These are phyloP conservation scores for Acanthamoeba triangularis DNA, from an alignment of 208 protist genomes.

Conservation along the genomic window DNA sequence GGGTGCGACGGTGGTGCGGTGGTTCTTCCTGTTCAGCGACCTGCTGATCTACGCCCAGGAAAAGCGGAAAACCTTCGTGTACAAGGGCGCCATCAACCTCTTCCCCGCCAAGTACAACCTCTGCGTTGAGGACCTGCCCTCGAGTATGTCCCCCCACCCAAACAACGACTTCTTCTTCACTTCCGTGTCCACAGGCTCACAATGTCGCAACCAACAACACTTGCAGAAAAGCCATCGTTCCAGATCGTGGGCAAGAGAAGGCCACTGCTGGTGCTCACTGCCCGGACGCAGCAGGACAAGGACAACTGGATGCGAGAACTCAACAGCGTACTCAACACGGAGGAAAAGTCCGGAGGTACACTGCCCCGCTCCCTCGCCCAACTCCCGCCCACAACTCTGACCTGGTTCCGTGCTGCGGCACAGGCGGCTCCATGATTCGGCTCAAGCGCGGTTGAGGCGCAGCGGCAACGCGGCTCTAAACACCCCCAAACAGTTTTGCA, in stretches of 20 bases:
- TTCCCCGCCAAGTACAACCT: conserved; percentile 33
- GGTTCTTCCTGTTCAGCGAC: conserved; percentile 31
- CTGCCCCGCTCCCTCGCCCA: not conserved
- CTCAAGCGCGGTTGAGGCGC: not conserved
- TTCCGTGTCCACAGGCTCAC: not conserved
- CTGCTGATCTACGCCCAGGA: not conserved
- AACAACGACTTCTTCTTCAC: not conserved
- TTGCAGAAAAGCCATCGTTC: not conserved
- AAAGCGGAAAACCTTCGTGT: not conserved
- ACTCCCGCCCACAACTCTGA: not conserved
- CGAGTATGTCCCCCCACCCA: not conserved
- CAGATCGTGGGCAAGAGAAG: conserved; percentile 31
- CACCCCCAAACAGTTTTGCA: too few relatives aligned
- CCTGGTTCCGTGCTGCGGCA: too few relatives aligned
- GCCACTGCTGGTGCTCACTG: not conserved
- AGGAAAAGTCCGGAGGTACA: not conserved
- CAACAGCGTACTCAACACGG: not conserved
- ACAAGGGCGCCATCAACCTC: conserved; percentile 34
- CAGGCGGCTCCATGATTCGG: not conserved
- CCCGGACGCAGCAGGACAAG: not conserved
- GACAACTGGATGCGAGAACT: conserved; percentile 26
- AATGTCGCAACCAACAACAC: not conserved
- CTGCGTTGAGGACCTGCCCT: not conserved
- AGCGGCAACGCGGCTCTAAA: too few relatives aligned
- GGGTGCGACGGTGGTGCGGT: not conserved